Percentiles rank a stretch among this genome's conserved stretches.
Evolutionary conservation across 75 land plant genomes (phyloP).

Genomic region (Isoetes taiwanensis): DNA sequence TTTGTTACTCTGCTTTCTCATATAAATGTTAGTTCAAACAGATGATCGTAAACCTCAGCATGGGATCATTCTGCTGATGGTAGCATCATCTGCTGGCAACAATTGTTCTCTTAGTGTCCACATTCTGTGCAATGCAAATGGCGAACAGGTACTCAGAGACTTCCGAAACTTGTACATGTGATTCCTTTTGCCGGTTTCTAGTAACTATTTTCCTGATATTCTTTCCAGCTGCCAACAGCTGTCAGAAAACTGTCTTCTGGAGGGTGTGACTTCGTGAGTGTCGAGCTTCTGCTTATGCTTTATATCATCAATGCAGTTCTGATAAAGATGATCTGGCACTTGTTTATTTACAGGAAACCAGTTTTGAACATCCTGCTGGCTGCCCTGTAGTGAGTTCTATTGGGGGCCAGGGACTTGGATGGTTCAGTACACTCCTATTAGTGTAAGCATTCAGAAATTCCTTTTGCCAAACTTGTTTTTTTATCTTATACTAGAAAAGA

Average conservation of each 20-base stretch:
- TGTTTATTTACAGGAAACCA: constrained; percentile 30
- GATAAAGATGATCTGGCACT: background rate
- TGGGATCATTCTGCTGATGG: no score
- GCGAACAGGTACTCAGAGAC: constrained; percentile 28
- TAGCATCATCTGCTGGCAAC: no score
- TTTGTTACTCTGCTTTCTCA: no score
- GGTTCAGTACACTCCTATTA: constrained; percentile 46
- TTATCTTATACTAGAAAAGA: no score
- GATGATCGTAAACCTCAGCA: no score
- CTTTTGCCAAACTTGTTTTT: no score
- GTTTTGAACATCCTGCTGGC: constrained; percentile 63
- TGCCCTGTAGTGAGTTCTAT: constrained; percentile 43
- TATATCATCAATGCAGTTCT: background rate
- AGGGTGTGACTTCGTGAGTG: constrained; percentile 65
- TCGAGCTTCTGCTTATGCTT: constrained; percentile 2
- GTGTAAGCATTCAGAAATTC: constrained; percentile 28
- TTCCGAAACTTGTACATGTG: background rate
- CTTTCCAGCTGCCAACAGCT: constrained; percentile 40
- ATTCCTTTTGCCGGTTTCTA: background rate
- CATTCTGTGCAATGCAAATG: constrained; percentile 40
- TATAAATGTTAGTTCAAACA: no score
- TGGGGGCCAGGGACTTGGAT: constrained; percentile 41
- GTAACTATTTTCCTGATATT: background rate
- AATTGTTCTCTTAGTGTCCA: constrained; percentile 69
- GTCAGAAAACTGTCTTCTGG: constrained; percentile 20